These are phyloP conservation scores for Corymbia calophylla DNA, from an alignment of 441 rosid genomes.

Conservation along the genomic window DNA sequence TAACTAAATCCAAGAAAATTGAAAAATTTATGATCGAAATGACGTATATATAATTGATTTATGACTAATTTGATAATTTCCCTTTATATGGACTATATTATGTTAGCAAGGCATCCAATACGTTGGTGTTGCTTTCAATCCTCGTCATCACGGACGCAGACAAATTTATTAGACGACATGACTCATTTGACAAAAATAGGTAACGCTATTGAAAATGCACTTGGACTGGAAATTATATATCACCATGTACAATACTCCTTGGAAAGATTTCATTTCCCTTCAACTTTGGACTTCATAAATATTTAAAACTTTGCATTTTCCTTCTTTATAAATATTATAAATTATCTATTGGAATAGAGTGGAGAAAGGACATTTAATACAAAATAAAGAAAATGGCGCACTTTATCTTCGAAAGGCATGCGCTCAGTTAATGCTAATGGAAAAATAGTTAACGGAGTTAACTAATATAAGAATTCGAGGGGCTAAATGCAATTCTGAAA, in stretches of 20 bases:
- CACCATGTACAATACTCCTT: background rate
- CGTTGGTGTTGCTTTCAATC: background rate
- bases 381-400: background rate
- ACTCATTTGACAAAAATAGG: background rate
- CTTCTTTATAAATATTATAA: background rate
- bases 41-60: fast-evolving
- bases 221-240: background rate
- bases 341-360: background rate
- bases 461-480: background rate
- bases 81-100: background rate
- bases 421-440: background rate
- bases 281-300: background rate
- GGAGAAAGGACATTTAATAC: background rate
- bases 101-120: background rate
- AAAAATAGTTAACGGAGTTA: background rate
- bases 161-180: background rate
- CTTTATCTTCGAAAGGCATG: background rate
- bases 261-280: background rate
- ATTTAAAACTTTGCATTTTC: background rate
- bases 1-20: background rate
- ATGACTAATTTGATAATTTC: background rate
- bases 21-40: background rate
- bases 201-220: background rate
- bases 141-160: background rate
- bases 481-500: background rate